phyloP scores from a whole-genome alignment of 148 eudicot species.

The Cornus kousa region DNA sequence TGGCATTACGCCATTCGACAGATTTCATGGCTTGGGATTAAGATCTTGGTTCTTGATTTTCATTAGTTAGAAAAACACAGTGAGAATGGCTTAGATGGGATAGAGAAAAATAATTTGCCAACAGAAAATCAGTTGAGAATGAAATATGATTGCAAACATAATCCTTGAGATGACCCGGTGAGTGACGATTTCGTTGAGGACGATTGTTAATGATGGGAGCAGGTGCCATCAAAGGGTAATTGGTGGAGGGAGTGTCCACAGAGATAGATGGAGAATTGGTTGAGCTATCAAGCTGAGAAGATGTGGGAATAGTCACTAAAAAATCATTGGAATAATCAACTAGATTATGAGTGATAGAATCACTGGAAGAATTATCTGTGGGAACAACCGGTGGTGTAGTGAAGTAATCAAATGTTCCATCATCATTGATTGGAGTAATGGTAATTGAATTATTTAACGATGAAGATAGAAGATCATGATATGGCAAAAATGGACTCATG shows the following conservation, averaged over 20 bases:
- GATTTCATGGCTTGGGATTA: not conserved
- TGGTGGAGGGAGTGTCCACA: too few relatives aligned
- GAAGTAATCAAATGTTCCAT: not conserved
- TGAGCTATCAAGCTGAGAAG: too few relatives aligned
- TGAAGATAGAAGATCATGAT: not conserved
- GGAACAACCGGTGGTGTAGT: too few relatives aligned
- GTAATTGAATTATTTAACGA: too few relatives aligned
- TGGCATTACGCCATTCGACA: too few relatives aligned
- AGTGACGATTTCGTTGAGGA: not conserved
- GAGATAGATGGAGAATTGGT: too few relatives aligned
- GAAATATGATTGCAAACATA: constrained; percentile 4
- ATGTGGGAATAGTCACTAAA: not conserved
- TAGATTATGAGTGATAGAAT: not conserved
- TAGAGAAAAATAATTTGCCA: not conserved
- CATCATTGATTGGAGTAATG: not conserved
- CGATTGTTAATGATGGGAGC: too few relatives aligned
- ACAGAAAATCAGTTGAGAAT: not conserved
- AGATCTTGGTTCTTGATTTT: not conserved
- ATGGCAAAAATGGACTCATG: constrained; percentile 2
- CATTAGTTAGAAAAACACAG: not conserved
- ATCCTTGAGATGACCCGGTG: not conserved
- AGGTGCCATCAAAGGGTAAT: too few relatives aligned
- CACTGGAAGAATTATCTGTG: too few relatives aligned
- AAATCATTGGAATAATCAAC: constrained; percentile 4
- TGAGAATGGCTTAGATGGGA: not conserved